Conservation (phyloP, 495 filamentous ascomycete species). For the Neurospora pannonica region DNA sequence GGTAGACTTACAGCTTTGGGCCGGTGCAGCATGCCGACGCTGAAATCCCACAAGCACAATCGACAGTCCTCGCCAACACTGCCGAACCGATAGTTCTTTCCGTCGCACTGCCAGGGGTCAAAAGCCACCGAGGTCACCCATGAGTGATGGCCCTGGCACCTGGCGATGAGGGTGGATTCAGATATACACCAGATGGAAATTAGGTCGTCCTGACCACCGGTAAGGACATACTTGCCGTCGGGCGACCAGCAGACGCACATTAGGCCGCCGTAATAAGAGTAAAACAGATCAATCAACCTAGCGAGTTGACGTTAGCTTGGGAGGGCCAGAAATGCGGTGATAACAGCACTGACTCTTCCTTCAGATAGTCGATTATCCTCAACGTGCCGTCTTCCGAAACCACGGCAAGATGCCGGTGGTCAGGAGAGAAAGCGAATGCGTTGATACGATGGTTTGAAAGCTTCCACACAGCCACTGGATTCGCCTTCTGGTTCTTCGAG, state of each 20-base stretch:
- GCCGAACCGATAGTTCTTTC: constrained; percentile 87
- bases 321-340: neutral
- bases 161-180: constrained; percentile 75
- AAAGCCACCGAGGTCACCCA: constrained; percentile 93
- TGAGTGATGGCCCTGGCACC: constrained; percentile 85
- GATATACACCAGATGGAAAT: constrained; percentile 87
- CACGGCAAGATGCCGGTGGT: constrained; percentile 76
- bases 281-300: constrained; percentile 75
- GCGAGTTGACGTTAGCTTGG: neutral
- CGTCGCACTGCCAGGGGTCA: constrained; percentile 93
- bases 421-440: constrained; percentile 81
- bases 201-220: constrained; percentile 91
- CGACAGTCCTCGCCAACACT: constrained; percentile 91
- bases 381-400: constrained; percentile 88
- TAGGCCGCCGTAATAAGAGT: constrained; percentile 86
- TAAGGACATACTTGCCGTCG: constrained; percentile 90
- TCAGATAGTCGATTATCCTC: constrained; percentile 81
- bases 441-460: constrained; percentile 82
- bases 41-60: constrained; percentile 93
- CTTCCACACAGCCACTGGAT: constrained; percentile 87
- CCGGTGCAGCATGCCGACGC: constrained; percentile 86
- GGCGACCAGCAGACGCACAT: constrained; percentile 95
- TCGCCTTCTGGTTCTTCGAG: constrained; percentile 85
- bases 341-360: constrained; percentile 61
- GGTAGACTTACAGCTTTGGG: constrained; percentile 63